phyloP scores from a whole-genome alignment of 202 grass and related monocot species.

The Schoenoplectus tabernaemontani region DNA sequence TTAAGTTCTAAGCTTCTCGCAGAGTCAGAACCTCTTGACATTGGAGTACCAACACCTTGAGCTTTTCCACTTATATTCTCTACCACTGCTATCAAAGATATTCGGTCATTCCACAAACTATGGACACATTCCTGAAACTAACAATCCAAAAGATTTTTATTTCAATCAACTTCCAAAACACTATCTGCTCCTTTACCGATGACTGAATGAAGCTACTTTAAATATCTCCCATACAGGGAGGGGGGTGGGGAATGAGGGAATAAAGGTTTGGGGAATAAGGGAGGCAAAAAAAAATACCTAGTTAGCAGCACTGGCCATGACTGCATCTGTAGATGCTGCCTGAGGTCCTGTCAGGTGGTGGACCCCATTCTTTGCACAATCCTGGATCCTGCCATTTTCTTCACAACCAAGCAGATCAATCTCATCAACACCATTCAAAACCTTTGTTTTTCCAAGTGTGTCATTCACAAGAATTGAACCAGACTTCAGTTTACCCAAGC shows the following conservation, averaged over 20 bases:
- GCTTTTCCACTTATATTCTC: constrained; percentile 13
- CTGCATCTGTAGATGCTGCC: constrained; percentile 1
- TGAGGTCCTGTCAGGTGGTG: constrained; percentile 3
- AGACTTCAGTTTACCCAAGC: constrained; percentile 5
- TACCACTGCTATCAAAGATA: neutral
- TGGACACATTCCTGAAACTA: constrained; percentile 5
- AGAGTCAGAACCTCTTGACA: neutral
- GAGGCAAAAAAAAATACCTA: constrained; percentile 15
- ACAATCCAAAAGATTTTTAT: neutral
- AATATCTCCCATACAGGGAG: neutral
- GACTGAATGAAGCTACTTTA: neutral
- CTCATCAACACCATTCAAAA: constrained; percentile 11
- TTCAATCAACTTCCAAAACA: neutral
- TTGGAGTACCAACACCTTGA: neutral
- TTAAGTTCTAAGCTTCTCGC: constrained; percentile 18
- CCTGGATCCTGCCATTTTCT: neutral
- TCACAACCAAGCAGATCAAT: neutral
- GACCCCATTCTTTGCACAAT: constrained; percentile 18
- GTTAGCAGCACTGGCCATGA: constrained; percentile 21
- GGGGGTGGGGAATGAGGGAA: too few species aligned
- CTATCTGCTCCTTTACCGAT: neutral
- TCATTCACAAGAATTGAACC: neutral
- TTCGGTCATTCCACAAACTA: neutral
- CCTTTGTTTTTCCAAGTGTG: neutral
- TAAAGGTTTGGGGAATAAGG: too few species aligned